Evolutionary conservation across 2,329 filamentous ascomycete species (phyloP).

Genomic region (Phyllachora maydis): DNA sequence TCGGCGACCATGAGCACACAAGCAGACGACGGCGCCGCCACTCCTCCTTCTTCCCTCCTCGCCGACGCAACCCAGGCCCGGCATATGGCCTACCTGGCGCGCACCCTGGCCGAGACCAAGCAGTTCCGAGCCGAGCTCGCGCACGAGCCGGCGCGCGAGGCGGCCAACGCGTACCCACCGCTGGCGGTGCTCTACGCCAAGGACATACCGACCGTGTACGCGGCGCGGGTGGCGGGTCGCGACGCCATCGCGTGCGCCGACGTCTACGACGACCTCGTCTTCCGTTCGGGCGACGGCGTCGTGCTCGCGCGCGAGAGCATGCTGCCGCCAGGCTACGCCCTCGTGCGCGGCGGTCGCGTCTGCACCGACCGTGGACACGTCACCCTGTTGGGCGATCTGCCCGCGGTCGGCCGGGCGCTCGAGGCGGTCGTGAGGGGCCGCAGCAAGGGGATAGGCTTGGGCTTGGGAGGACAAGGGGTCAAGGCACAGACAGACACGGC

Average conservation of each 20-base stretch:
- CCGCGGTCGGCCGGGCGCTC: constrained; percentile 58
- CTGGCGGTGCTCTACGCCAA: constrained; percentile 73
- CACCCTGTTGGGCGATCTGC: constrained; percentile 66
- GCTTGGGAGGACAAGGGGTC: background rate
- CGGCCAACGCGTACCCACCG: constrained; percentile 61
- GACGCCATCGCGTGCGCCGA: constrained; percentile 60
- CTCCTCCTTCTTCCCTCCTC: no score
- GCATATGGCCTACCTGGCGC: constrained; percentile 44
- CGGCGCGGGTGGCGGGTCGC: constrained; percentile 49
- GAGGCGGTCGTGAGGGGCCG: constrained; percentile 46
- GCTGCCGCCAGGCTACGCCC: constrained; percentile 59
- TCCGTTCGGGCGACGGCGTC: constrained; percentile 76
- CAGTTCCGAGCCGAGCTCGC: constrained; percentile 58
- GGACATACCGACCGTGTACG: constrained; percentile 66
- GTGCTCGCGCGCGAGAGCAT: constrained; percentile 71
- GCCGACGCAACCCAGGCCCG: constrained; percentile 25
- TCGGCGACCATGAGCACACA: no score
- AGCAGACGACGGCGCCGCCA: no score
- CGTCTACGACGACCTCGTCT: constrained; percentile 71
- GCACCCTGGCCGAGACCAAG: constrained; percentile 51
- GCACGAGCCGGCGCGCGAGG: constrained; percentile 35
- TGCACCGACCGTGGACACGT: constrained; percentile 74
- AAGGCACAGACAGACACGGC: background rate
- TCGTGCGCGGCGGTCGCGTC: constrained; percentile 54
- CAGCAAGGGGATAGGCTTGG: constrained; percentile 48